These are phyloP conservation scores for Saturnispora quitensis DNA, from an alignment of 805 yeast species.

Conservation along the genomic window DNA sequence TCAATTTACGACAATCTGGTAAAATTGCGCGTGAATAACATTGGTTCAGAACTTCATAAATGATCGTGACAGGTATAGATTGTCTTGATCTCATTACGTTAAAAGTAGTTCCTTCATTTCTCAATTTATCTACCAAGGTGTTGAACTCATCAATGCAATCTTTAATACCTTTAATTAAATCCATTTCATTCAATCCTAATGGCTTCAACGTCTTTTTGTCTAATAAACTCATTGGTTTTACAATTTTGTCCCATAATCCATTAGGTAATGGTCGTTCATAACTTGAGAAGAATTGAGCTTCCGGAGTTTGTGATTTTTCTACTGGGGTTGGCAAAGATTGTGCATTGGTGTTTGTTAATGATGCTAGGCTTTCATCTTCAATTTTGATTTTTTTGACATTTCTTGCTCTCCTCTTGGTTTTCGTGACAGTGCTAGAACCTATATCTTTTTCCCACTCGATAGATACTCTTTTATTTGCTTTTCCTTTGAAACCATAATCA, in stretches of 20 bases:
- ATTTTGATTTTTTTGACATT: not conserved
- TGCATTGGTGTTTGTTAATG: not conserved
- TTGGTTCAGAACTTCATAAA: conserved; percentile 65
- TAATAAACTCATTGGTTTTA: not conserved
- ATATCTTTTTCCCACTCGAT: not conserved
- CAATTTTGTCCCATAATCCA: not conserved
- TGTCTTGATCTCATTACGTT: conserved; percentile 12
- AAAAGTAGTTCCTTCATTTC: conserved; percentile 24
- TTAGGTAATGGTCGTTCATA: not conserved
- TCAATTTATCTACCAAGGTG: conserved; percentile 28
- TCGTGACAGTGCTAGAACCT: not conserved
- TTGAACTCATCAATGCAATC: conserved; percentile 36
- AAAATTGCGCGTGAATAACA: conserved; percentile 73
- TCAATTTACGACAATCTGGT: conserved; percentile 55
- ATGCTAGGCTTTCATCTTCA: not conserved
- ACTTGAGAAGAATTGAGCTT: not conserved
- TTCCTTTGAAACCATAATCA: not conserved
- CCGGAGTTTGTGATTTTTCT: conserved; percentile 1
- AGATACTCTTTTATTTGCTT: not conserved
- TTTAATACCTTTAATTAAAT: conserved; percentile 1
- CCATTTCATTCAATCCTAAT: not conserved
- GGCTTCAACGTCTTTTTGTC: not conserved
- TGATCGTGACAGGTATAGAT: conserved; percentile 32
- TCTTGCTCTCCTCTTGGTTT: not conserved
- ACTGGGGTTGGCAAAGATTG: not conserved